Conservation (phyloP, 176 grass and related monocot species). For the Ampelocalamus luodianensis region DNA sequence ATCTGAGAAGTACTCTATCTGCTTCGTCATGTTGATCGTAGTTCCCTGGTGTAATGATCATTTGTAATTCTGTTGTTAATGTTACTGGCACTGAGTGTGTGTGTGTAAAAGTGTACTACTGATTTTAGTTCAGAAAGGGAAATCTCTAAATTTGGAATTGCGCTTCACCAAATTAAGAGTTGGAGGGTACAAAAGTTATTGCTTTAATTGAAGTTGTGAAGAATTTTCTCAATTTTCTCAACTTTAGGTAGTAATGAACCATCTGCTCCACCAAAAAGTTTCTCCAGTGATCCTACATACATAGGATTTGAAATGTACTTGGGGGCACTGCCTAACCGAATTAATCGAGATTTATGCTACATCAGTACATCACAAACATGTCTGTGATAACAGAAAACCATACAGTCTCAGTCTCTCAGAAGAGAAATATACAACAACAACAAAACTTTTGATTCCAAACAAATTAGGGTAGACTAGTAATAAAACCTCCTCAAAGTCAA, state of each 20-base stretch:
- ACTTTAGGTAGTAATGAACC: conserved; percentile 30
- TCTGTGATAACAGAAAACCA: neutral
- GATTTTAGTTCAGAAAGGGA: neutral
- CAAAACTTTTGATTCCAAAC: too few relatives aligned
- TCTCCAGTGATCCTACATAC: neutral
- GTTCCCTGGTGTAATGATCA: conserved; percentile 48
- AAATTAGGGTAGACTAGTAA: too few relatives aligned
- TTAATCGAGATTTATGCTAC: neutral
- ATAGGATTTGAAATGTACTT: neutral
- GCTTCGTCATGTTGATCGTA: conserved; percentile 65
- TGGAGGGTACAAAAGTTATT: conserved; percentile 2
- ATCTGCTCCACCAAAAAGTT: conserved; percentile 14
- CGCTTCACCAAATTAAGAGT: conserved; percentile 1
- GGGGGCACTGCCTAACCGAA: neutral
- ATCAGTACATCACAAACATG: neutral
- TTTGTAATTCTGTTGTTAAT: conserved; percentile 4
- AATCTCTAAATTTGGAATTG: neutral
- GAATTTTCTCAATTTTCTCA: neutral
- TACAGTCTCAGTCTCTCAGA: neutral
- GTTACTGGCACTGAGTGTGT: neutral
- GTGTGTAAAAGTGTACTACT: conserved; percentile 14
- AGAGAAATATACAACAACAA: neutral
- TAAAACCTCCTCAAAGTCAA: too few relatives aligned
- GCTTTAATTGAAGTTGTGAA: neutral
- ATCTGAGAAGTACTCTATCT: conserved; percentile 65